Evolutionary conservation across 768 basidiomycete species (phyloP), one percentile per base, ranked within the genome.

Genomic region (Serpula lacrymans): DNA sequence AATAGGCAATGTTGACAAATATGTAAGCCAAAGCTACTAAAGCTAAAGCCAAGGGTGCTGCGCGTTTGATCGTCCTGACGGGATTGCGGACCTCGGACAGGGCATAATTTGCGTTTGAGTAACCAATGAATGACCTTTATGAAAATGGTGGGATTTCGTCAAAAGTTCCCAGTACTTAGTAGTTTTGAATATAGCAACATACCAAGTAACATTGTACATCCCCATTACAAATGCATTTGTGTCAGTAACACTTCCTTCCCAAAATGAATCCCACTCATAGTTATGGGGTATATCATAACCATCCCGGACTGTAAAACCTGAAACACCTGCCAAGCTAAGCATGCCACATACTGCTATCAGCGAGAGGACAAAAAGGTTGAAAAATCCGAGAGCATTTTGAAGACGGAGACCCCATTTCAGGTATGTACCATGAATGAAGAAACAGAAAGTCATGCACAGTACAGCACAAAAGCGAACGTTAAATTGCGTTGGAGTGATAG

Each of bases 131-230:
- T 0, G 82, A 80, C 84, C 84, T 85, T 29, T 9, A 24, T 16
- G 12, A 40, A 16, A 28, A 24, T 10, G 39, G 21, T 49, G 5
- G 38, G 34, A 7, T 3, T 17, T 6, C 25, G 24, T 28, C 5
- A 40, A n/a, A n/a, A n/a, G n/a, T n/a, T n/a, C n/a, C n/a, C n/a
- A n/a, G n/a, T n/a, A n/a, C n/a, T n/a, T n/a, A n/a, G n/a, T n/a
- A n/a, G n/a, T n/a, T n/a, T n/a, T n/a, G n/a, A n/a, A n/a, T n/a
- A 9, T 29, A 11, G 7, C 1, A 16, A 41, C 64, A 7, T 39
- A 83, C 84, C 85, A 88, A 17, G 84, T 80, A 30, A 86, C 80
- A 46, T 72, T 81, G 53, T 83, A 84, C 22, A 88, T 61, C 3
- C 79, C 83, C 10, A 65, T 74, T 0, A 78, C 74, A 51, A 84